Percentiles rank a stretch among this genome's conserved stretches.
Evolutionary conservation across 2,329 filamentous ascomycete species (phyloP).

Genomic region (Ascocoryne sarcoides): DNA sequence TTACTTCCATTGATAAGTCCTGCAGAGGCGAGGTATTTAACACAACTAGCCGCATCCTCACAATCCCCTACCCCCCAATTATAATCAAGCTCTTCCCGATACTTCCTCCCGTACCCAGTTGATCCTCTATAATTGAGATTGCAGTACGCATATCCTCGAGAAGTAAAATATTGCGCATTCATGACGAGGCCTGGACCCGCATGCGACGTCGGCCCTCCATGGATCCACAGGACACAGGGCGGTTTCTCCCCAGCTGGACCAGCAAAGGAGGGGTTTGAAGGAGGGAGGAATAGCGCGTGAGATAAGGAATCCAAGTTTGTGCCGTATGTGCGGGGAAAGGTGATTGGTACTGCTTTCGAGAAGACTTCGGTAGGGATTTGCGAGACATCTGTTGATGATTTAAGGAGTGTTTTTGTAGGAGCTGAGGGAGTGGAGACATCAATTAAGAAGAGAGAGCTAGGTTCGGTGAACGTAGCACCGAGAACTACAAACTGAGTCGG

Average conservation of each 20-base stretch:
- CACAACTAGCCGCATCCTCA: slow-evolving; percentile 40
- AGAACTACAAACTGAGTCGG: slow-evolving; percentile 32
- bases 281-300: slow-evolving; percentile 38
- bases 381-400: slow-evolving; percentile 28
- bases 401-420: slow-evolving; percentile 24
- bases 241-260: slow-evolving; percentile 31
- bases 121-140: slow-evolving; percentile 45
- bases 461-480: slow-evolving; percentile 28
- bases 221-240: slow-evolving; percentile 40
- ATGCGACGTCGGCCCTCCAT: slow-evolving; percentile 43
- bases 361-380: slow-evolving; percentile 28
- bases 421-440: slow-evolving; percentile 23
- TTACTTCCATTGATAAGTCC: slow-evolving; percentile 27
- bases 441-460: slow-evolving; percentile 31
- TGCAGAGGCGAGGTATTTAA: slow-evolving; percentile 33
- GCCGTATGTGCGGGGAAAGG: slow-evolving; percentile 26
- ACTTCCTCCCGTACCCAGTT: slow-evolving; percentile 41
- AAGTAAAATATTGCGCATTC: slow-evolving; percentile 43
- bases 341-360: slow-evolving; percentile 33
- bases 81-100: slow-evolving; percentile 40
- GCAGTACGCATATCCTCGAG: slow-evolving; percentile 43
- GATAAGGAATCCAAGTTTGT: slow-evolving; percentile 4
- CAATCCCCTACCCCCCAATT: slow-evolving; percentile 44
- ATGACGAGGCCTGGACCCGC: slow-evolving; percentile 36
- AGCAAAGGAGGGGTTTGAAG: slow-evolving; percentile 36